Base-by-base conservation (phyloP, 2,329 filamentous ascomycete species). In the Aspergillus candidus region DNA sequence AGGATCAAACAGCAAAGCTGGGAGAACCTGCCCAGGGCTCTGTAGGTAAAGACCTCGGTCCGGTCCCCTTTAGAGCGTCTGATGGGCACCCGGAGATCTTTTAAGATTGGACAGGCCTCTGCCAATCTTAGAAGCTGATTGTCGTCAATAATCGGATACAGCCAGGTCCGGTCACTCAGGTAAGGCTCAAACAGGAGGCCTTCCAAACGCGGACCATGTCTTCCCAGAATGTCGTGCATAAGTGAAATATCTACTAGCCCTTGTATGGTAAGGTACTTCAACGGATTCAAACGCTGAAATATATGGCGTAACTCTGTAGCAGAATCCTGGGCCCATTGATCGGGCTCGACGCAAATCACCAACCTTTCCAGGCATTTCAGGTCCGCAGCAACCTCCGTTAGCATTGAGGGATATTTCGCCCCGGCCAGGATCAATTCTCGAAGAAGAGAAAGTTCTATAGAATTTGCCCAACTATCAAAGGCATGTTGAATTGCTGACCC, bases 1-100 rank as follows among this genome's bases (percentile, higher is more conserved):
- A 50, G 18, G 6, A 41, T 27, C 3, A 50, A 15, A 12, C 29
- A 38, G 2, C 22, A 40, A 0, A 50, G n/a, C 1, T 14, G 17
- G 3, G 10, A n/a, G 3, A 43, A 34, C 1, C 18, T 11, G 2
- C 48, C 40, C 0, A 50, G 34, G 1, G 48, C 42, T 6, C 22
- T n/a, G 4, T 50, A 50, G 0, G 40, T 18, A 0, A 27, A 29
- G 8, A 43, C 47, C 35, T 50, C 48, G 1, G 7, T 6, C 0
- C n/a, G 4, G 15, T 29, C 27, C 2, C 45, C 40, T n/a, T 34
- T 14, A 0, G 41, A 35, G 11, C 48, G 48, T 11, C 31, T 39
- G 6, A 46, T 13, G 4, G 40, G 42, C 11, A 46, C 14, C 2
- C 40, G 42, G 7, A 50, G 37, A 6, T 46, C 45, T 4, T 33